Evolutionary conservation across 805 yeast genomes (phyloP), one percentile per base, ranked within the genome.

Genomic region (Wickerhamiella bombiphila): DNA sequence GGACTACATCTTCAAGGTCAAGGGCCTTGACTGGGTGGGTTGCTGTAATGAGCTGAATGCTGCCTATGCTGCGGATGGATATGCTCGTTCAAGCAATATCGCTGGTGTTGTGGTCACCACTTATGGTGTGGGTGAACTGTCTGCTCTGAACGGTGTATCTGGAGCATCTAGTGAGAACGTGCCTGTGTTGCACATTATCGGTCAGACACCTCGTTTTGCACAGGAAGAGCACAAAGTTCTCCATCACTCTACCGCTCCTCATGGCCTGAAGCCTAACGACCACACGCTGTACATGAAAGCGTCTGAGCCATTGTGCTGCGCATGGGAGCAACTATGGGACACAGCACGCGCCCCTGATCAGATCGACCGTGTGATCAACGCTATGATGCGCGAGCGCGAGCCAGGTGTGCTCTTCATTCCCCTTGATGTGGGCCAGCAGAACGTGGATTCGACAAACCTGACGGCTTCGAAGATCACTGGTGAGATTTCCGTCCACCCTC

Each of bases 51-150:
- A 85, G 60, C 66, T 85, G 45, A 86, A 85, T 53, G 77, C 91
- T 3, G 91, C 93, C 6, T 85, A 86, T 54, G 75, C 91, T 4
- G 86, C 88, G 5, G 95, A 86, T 56, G 96, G 95, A 4, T 86
- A 81, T 51, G 73, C 91, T 15, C 68, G 88, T 43, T 63, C 64
- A 31, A 65, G 75, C 21, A 63, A 66, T 35, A 68, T 71, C n/a
- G 68, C 80, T 5, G 81, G 83, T 37, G 83, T 74, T 16, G 56
- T 72, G 29, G 57, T 72, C 38, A 74, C 86, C 37, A 83, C 95
- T 3, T 80, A 66, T 57, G 95, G 94, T 36, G 95, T 83, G 14
- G 95, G 95, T 40, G 94, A 83, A 55, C 65, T 82, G 44, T 73
- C 83, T 41, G 93, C 93, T 2, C 52, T 82, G 43, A 82, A 82